Percentiles rank a stretch among this genome's conserved stretches.
Conservation (phyloP, 2,329 filamentous ascomycete genomes). For the Stenocarpella maydis region DNA sequence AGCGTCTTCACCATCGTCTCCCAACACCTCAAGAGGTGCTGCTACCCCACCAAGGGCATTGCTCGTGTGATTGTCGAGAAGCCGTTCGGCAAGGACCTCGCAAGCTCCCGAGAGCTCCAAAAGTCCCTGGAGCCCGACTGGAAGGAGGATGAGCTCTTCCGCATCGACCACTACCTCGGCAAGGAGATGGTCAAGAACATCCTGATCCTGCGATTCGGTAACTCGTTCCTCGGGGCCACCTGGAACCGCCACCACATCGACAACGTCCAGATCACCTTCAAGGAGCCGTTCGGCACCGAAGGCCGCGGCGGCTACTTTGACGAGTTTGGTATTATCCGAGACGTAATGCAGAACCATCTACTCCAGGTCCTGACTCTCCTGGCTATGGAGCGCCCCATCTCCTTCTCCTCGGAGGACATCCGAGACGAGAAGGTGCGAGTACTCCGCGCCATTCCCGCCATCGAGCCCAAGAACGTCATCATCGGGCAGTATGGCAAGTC, state of each 20-base stretch:
- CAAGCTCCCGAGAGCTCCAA: constrained; percentile 92
- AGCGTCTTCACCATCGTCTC: constrained; percentile 98
- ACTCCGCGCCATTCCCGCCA: constrained; percentile 88
- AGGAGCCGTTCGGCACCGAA: constrained; percentile 98
- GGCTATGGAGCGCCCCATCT: constrained; percentile 98
- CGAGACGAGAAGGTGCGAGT: constrained; percentile 99
- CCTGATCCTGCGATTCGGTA: constrained; percentile 95
- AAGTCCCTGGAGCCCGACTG: constrained; percentile 95
- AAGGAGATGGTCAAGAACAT: constrained; percentile 99
- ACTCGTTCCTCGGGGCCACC: constrained; percentile 97
- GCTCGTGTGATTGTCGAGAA: constrained; percentile 98
- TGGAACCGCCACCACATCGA: constrained; percentile 99
- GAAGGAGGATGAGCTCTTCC: constrained; percentile 98
- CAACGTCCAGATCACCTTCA: constrained; percentile 99
- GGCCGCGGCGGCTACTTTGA: constrained; percentile 98
- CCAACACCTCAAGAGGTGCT: constrained; percentile 95
- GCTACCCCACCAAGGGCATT: constrained; percentile 91
- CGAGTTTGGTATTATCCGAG: constrained; percentile 98
- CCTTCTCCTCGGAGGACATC: constrained; percentile 97
- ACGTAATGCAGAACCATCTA: constrained; percentile 99
- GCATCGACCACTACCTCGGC: constrained; percentile 98
- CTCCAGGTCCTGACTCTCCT: constrained; percentile 95
- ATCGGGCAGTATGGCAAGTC: constrained; percentile 99
- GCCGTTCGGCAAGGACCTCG: constrained; percentile 97
- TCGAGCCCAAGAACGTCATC: constrained; percentile 99